These are phyloP conservation scores for Suhomyces kilbournensis DNA, from an alignment of 805 yeast species.

Conservation along the genomic window DNA sequence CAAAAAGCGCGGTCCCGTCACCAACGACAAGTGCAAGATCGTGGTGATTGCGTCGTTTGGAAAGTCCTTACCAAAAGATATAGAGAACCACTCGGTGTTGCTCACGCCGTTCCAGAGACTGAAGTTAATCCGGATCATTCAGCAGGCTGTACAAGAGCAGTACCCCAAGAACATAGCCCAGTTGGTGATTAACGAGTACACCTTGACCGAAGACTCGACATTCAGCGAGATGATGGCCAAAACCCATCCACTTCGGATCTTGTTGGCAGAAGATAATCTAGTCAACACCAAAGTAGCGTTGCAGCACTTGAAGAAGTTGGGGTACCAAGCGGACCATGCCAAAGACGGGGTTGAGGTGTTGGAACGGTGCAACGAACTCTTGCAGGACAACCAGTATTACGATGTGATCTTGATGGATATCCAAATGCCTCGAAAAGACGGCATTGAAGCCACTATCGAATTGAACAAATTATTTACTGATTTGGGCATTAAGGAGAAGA, in stretches of 20 bases:
- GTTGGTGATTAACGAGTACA: background rate
- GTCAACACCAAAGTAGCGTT: constrained; percentile 50
- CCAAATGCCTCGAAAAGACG: constrained; percentile 57
- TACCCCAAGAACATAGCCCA: background rate
- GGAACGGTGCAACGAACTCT: constrained; percentile 28
- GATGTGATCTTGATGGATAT: constrained; percentile 57
- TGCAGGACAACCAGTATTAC: constrained; percentile 31
- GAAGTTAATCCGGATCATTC: constrained; percentile 14
- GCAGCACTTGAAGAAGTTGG: constrained; percentile 47
- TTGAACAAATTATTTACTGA: constrained; percentile 28
- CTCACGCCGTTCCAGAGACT: constrained; percentile 29
- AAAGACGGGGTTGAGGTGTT: constrained; percentile 49
- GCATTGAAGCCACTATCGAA: constrained; percentile 48
- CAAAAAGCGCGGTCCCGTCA: constrained; percentile 3
- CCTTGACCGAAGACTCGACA: background rate
- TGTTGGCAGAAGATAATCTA: constrained; percentile 56
- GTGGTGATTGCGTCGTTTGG: constrained; percentile 31
- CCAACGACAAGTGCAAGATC: constrained; percentile 11
- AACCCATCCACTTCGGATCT: constrained; percentile 41
- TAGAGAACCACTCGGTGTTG: constrained; percentile 21
- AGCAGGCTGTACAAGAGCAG: constrained; percentile 1
- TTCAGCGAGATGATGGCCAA: constrained; percentile 7
- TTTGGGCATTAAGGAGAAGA: constrained; percentile 11
- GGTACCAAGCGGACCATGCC: constrained; percentile 51
- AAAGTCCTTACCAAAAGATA: constrained; percentile 19